Evolutionary conservation across 2,329 filamentous ascomycete genomes (phyloP), one percentile per base, ranked within the genome.

Genomic region (Aspergillus sp.): DNA sequence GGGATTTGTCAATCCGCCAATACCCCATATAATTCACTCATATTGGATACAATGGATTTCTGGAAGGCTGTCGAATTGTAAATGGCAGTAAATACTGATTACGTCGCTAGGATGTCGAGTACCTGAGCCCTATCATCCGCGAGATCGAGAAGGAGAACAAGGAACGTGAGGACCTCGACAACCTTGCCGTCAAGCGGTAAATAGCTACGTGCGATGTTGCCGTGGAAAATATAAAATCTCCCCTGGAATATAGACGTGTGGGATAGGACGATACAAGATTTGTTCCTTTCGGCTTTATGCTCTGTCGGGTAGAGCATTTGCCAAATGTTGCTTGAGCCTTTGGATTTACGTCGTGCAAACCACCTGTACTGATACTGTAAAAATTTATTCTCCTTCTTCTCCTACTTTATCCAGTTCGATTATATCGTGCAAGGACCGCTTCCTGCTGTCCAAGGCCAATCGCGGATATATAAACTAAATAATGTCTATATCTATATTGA

Each of bases 151-250:
- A 81, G 55, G 87, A 90, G 79, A 75, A 79, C 66, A 82, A 82
- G 70, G 88, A 91, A 78, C 84, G 87, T 64, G 80, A 82, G 65
- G 87, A 90, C 70, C 77, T 90, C 67, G 88, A 90, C 75, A 79
- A 83, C 64, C 82, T 90, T 79, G 77, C 84, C 60, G 77, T 89
- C 67, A 81, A 76, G 71, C 45, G 75, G 72, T 75, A 72, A 65
- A 74, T 55, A 49, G 35, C 58, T 59, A 59, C 56, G 44, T 49
- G 59, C 60, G 61, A 57, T 62, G 61, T 61, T 58, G 62, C 55
- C 63, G 58, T 60, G 61, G 62, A 67, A 64, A 64, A 57, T 56
- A 54, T 44, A 56, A 58, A 58, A 55, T 37, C 49, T 44, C 40
- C 54, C 39, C 52, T 56, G 47, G 54, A 61, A 51, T 54, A 61